Percentiles rank a stretch among this genome's conserved stretches.
phyloP scores from a whole-genome alignment of 164 flowering plant genomes.

The Vitis rupestris region DNA sequence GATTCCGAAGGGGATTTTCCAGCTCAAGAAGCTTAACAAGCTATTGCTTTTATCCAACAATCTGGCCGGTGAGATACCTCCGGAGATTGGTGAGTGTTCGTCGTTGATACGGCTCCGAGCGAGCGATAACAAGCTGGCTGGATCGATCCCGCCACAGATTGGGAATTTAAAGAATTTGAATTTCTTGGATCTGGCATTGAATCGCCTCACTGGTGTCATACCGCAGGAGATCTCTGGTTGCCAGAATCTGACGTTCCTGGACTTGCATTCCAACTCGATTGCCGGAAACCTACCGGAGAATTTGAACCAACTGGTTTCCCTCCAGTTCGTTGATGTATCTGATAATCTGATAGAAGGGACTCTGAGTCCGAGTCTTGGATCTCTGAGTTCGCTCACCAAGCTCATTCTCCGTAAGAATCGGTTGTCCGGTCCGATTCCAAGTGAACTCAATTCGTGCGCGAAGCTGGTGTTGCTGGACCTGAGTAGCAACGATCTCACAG shows the following conservation, averaged over 20 bases:
- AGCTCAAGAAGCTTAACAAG: conserved; percentile 57
- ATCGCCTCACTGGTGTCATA: conserved; percentile 50
- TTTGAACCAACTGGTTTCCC: conserved; percentile 41
- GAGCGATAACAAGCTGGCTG: conserved; percentile 53
- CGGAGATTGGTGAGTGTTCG: conserved; percentile 63
- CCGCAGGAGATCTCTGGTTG: conserved; percentile 69
- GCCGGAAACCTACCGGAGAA: conserved; percentile 53
- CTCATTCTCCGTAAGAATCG: conserved; percentile 57
- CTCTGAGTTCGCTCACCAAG: conserved; percentile 65
- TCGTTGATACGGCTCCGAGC: conserved; percentile 69
- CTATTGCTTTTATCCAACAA: conserved; percentile 70
- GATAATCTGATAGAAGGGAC: conserved; percentile 57
- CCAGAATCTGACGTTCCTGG: conserved; percentile 66
- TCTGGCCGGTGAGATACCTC: conserved; percentile 61
- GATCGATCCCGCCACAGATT: conserved; percentile 59
- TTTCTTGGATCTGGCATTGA: conserved; percentile 69
- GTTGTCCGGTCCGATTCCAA: conserved; percentile 64
- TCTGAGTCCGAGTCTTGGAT: conserved; percentile 54
- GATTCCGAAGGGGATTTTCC: conserved; percentile 65
- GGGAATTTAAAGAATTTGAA: conserved; percentile 55
- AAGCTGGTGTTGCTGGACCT: conserved; percentile 74
- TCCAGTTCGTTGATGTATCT: conserved; percentile 66
- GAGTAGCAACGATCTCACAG: conserved; percentile 50
- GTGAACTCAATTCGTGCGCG: conserved; percentile 51
- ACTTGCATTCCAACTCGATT: conserved; percentile 63